Base-by-base conservation (phyloP, 306 rosid species). In the Leucaena leucocephala region DNA sequence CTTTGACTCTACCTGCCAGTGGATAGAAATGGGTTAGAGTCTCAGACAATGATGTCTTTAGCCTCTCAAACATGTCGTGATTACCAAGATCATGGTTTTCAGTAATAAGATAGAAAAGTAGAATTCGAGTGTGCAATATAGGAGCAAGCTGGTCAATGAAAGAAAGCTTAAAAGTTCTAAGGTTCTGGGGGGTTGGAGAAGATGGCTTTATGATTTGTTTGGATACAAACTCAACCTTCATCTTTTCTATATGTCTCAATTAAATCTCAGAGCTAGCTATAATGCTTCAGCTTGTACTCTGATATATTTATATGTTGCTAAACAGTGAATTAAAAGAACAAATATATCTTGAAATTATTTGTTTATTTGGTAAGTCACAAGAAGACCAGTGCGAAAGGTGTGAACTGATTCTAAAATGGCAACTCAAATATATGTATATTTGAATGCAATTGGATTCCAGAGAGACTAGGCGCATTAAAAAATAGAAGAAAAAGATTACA, bases 21-120 rank as follows among this genome's bases (percentile, higher is more conserved):
- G 88, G 92, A 71, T 88, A 84, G 79, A 82, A 86, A 21, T 36
- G 50, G 57, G 78, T 45, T 8, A 84, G 36, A 36, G 78, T 64
- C 9, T 68, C 48, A 3, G 87, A 78, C n/a, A 86, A 82, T 5
- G 86, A 84, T 33, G 38, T 35, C 73, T 67, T 79, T 3, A 86
- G 74, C 34, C 33, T 71, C 1, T 54, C 19, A 27, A 19, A 54
- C 74, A 27, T 1, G 27, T 27, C 27, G 27, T 27, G 27, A 27
- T 27, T 27, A 27, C 27, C 27, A 27, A 27, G 27, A 27, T 27
- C 27, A 27, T 27, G 27, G 27, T 27, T 12, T 12, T 33, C n/a
- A 4, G 14, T 61, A 5, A 36, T 57, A 34, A 71, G 75, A 62
- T 73, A 82, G 75, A 61, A 82, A 4, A 75, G 22, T 6, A 79